These are phyloP conservation scores for Pachyrhizus erosus DNA, from an alignment of 306 rosid species.

Conservation along the genomic window DNA sequence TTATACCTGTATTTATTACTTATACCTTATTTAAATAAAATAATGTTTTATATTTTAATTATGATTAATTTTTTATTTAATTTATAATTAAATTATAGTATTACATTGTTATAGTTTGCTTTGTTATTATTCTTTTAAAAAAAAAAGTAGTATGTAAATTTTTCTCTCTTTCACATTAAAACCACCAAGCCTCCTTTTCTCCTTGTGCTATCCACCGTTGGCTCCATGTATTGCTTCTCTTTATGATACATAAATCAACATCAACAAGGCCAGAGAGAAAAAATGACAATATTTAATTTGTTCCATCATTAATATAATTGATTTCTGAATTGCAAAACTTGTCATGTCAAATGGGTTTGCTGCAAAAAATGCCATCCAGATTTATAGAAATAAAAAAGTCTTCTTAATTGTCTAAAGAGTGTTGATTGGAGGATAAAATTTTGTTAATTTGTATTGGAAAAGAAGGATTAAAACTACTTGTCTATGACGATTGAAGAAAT, in stretches of 20 bases:
- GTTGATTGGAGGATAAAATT: background rate
- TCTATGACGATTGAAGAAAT: background rate
- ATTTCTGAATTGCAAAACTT: background rate
- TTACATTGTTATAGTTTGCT: too few species aligned
- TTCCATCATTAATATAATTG: background rate
- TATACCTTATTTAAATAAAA: too few species aligned
- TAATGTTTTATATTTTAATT: background rate
- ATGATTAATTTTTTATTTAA: too few species aligned
- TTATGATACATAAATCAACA: background rate
- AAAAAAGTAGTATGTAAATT: background rate
- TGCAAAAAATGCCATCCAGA: background rate
- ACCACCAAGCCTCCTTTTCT: background rate
- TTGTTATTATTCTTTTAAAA: background rate
- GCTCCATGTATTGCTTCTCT: background rate
- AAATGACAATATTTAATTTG: too few species aligned
- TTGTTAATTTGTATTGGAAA: background rate
- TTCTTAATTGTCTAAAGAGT: background rate
- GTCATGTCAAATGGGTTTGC: background rate
- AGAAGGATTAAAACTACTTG: background rate
- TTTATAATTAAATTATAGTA: too few species aligned
- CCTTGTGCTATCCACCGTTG: background rate
- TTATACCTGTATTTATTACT: too few species aligned
- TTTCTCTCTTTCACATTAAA: background rate
- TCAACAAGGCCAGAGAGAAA: background rate
- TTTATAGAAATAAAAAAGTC: background rate